These are phyloP conservation scores for Hymenotorrendiella dingleyae DNA, from an alignment of 2,329 filamentous ascomycete species.

Conservation along the genomic window DNA sequence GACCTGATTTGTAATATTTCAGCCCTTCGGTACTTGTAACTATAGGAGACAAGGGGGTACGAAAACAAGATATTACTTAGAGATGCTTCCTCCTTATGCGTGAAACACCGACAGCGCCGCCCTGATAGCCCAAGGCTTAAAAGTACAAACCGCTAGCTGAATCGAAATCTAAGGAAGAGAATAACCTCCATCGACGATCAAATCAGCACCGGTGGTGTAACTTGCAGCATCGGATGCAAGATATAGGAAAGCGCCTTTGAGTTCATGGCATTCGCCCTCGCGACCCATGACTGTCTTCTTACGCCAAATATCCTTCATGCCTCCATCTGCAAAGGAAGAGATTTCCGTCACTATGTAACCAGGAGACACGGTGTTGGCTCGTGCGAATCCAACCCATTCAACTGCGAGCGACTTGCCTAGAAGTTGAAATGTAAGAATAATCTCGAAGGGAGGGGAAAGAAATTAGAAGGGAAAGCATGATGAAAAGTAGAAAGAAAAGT, in stretches of 20 bases:
- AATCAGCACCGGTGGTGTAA: slow-evolving; percentile 41
- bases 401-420: slow-evolving; percentile 64
- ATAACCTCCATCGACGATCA: slow-evolving; percentile 42
- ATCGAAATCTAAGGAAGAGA: slow-evolving; percentile 1
- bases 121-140: too few species aligned
- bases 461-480: slow-evolving; percentile 27
- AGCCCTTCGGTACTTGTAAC: too few species aligned
- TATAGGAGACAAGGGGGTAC: too few species aligned
- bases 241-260: slow-evolving; percentile 49
- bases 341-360: slow-evolving; percentile 74
- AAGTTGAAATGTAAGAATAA: slow-evolving; percentile 1
- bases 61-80: too few species aligned
- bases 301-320: slow-evolving; percentile 68
- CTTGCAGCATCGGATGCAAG: slow-evolving; percentile 37
- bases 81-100: too few species aligned
- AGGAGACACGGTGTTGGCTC: slow-evolving; percentile 66
- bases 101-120: too few species aligned
- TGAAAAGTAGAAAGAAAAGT: slow-evolving; percentile 22
- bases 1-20: too few species aligned
- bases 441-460: background rate
- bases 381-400: slow-evolving; percentile 71
- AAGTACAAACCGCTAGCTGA: too few species aligned
- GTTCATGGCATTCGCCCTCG: slow-evolving; percentile 42
- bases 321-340: slow-evolving; percentile 55
- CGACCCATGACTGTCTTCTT: slow-evolving; percentile 42